These are phyloP conservation scores for Henckelia pumila DNA, from an alignment of 257 asterid genomes.

Conservation along the genomic window DNA sequence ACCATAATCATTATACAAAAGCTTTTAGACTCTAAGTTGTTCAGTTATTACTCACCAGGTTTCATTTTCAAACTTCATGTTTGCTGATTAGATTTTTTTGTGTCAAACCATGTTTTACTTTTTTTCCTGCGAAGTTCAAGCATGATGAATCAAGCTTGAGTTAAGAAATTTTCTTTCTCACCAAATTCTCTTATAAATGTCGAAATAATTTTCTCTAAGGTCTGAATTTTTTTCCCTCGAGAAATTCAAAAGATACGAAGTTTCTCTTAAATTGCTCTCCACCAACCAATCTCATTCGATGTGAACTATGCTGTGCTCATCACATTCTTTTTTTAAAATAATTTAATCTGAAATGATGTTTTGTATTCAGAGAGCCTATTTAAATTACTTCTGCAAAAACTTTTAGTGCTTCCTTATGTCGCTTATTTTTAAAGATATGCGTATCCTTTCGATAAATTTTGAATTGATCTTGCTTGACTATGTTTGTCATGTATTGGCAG, in stretches of 20 bases:
- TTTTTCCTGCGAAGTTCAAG: background rate
- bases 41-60: background rate
- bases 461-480: constrained; percentile 8
- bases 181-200: background rate
- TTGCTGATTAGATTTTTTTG: constrained; percentile 12
- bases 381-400: constrained; percentile 6
- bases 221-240: background rate
- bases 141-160: background rate
- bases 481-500: constrained; percentile 39
- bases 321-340: constrained; percentile 3
- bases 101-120: background rate
- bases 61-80: background rate
- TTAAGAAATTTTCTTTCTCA: background rate
- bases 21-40: constrained; percentile 4
- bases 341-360: background rate
- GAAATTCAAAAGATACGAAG: background rate
- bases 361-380: constrained; percentile 7
- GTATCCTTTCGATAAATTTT: constrained; percentile 7
- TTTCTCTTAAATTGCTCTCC: background rate
- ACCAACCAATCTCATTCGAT: background rate
- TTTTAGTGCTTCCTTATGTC: constrained; percentile 1
- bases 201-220: background rate
- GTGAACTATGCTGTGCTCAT: background rate
- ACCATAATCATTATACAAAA: background rate
- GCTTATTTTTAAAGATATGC: constrained; percentile 6